Base-by-base conservation (phyloP, 179 eudicot species). In the Silene noctiflora region DNA sequence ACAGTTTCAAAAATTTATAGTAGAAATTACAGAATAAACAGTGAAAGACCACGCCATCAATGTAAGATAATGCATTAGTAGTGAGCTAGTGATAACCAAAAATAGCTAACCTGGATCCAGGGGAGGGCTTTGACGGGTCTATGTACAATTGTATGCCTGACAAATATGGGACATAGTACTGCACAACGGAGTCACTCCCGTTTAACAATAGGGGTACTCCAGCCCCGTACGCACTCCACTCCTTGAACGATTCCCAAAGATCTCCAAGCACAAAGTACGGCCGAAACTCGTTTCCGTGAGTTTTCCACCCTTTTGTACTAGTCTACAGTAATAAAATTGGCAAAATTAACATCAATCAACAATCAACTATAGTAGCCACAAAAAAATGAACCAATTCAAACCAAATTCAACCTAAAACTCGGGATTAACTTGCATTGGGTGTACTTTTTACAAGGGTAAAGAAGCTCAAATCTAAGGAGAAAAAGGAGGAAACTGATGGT, bases 221-320 rank as follows among this genome's bases (percentile, higher is more conserved):
- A 24, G 88, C 83, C 65, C 88, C 88, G 9, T 85, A 85, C 6
- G 84, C 88, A 74, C 86, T 85, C 86, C 86, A 83, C 78, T 85
- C 88, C 69, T 72, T 75, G 48, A 79, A 85, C 5, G 88, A 81
- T 55, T 83, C 88, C 84, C 88, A 85, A 1, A 85, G 83, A 75
- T 83, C 88, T 17, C 83, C 84, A 59, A 85, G 88, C 83, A 85
- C 81, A 75, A 83, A 85, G 83, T 81, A 85, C 10, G 82, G 76
- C 55, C 71, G 84, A 63, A 67, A 74, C 68, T 74, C 84, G 29
- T 74, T 81, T 27, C 83, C 83, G 74, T 44, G 77, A 71, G 73
- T 62, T 63, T 73, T 79, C 81, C 83, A 79, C 20, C 80, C 81
- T 61, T 80, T 83, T 71, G 77, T 76, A 77, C 80, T 81, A 3